Evolutionary conservation across 139 green algal species (phyloP).

Genomic region (Deuterostichococcus epilithicus): DNA sequence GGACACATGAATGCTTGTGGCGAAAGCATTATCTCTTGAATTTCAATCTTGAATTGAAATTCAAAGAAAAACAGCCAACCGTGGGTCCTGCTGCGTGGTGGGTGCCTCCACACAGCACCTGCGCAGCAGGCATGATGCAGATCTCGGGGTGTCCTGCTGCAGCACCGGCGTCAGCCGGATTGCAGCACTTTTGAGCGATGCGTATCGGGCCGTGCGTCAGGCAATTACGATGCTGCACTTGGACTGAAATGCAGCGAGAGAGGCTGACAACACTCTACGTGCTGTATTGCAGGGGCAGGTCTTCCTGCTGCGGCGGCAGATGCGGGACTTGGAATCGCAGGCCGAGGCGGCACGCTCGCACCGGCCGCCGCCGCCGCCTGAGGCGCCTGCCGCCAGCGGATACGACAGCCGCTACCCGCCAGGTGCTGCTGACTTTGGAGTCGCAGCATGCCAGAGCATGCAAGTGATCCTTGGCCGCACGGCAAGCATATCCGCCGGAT

Average conservation of each 20-base stretch:
- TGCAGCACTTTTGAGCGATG: too few relatives aligned
- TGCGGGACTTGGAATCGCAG: slow-evolving; percentile 21
- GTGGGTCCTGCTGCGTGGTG: too few relatives aligned
- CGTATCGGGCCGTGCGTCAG: not conserved
- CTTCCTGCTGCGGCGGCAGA: slow-evolving; percentile 35
- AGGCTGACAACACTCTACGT: not conserved
- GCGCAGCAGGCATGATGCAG: not conserved
- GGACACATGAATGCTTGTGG: too few relatives aligned
- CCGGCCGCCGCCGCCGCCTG: not conserved
- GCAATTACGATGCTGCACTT: not conserved
- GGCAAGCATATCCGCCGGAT: too few relatives aligned
- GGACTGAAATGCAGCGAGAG: not conserved
- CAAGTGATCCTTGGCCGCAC: too few relatives aligned
- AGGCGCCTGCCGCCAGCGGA: not conserved
- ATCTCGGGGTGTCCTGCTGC: not conserved
- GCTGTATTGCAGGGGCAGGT: not conserved
- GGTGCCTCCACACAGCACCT: too few relatives aligned
- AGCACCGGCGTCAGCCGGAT: not conserved
- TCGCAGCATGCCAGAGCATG: too few relatives aligned
- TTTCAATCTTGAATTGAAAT: too few relatives aligned
- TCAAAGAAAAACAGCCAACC: too few relatives aligned
- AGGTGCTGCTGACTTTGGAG: not conserved
- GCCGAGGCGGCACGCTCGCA: not conserved
- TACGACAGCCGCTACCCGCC: not conserved
- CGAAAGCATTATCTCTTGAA: too few relatives aligned